Evolutionary conservation across 805 yeast species (phyloP), one percentile per base, ranked within the genome.

Genomic region (Starmerella cellae): DNA sequence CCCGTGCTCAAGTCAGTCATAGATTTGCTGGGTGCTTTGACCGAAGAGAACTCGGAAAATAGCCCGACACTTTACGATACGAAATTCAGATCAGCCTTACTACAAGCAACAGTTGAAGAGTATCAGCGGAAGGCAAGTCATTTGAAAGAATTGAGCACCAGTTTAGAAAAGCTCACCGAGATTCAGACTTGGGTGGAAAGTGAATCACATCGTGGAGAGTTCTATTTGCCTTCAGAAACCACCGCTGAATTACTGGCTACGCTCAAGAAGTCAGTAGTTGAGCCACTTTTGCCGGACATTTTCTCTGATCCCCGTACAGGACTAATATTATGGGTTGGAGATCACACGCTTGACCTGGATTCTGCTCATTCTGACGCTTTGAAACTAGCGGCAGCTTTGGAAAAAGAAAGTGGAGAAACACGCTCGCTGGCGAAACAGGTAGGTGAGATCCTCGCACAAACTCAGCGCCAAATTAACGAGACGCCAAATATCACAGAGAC

Each of bases 381-480:
- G 13, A n/a, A 14, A 18, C 41, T 52, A 11, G 51, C 53, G 1
- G 46, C 51, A 3, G 38, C 36, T 3, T 38, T 53, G 2, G 56
- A 50, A 27, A 13, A 17, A 14, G 6, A 17, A 5, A 6, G 34
- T 17, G 34, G 34, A 5, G 17, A 11, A 5, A 13, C 8, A 21
- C 19, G 46, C 17, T 30, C 41, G 4, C 36, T 51, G 8, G 39
- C 41, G 13, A 20, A 26, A 16, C 22, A 28, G 13, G 32, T 46
- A 11, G 23, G 49, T 22, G 27, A 35, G 9, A 34, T 18, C 8
- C 20, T 46, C 9, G 27, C 16, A 6, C 14, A 18, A 10, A 30
- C 30, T 13, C 50, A 48, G 33, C 29, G 6, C 16, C 35, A 6
- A 3, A 33, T 37, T 21, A 48, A 45, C 37, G 14, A 21, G 1